A percentile compares a stretch with the other conserved stretches of the same genome.
phyloP scores from a whole-genome alignment of 2,329 filamentous ascomycete species.

The Fusarium burgessii region DNA sequence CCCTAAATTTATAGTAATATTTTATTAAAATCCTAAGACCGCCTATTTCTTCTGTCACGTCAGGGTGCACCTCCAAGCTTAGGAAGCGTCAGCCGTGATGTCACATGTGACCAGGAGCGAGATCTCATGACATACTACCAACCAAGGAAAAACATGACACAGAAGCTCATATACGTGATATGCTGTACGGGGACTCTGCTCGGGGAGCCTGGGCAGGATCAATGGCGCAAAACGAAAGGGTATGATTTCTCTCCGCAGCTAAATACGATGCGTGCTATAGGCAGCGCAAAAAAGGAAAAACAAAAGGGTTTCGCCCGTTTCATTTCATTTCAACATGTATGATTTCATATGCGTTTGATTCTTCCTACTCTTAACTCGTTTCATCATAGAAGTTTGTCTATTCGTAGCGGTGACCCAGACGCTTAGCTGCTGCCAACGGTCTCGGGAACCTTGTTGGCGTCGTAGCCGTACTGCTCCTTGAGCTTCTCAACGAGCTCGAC shows the following conservation, averaged over 20 bases:
- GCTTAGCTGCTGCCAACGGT: slow-evolving; percentile 56
- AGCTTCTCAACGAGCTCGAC: slow-evolving; percentile 77
- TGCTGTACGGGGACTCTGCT: not conserved
- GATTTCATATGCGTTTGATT: slow-evolving; percentile 13
- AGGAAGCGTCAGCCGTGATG: slow-evolving; percentile 15
- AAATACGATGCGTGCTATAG: slow-evolving; percentile 20
- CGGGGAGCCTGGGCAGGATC: not conserved
- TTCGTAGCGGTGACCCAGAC: slow-evolving; percentile 2
- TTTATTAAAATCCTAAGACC: too few species aligned
- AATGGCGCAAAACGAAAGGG: slow-evolving; percentile 30
- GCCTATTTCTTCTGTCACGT: too few species aligned
- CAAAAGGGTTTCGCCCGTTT: slow-evolving; percentile 12
- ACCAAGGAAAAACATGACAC: not conserved
- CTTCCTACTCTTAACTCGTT: slow-evolving; percentile 32
- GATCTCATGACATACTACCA: not conserved
- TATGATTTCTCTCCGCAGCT: slow-evolving; percentile 37
- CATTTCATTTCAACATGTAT: slow-evolving; percentile 25
- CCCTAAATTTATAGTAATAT: too few species aligned
- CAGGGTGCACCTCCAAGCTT: not conserved
- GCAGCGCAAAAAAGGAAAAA: slow-evolving; percentile 14
- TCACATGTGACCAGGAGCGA: slow-evolving; percentile 7
- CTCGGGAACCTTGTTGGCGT: slow-evolving; percentile 73
- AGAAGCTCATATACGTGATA: not conserved
- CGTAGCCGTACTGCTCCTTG: slow-evolving; percentile 76
- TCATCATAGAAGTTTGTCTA: slow-evolving; percentile 22